Conservation (phyloP, 208 protist species). For the Acanthamoeba triangularis region DNA sequence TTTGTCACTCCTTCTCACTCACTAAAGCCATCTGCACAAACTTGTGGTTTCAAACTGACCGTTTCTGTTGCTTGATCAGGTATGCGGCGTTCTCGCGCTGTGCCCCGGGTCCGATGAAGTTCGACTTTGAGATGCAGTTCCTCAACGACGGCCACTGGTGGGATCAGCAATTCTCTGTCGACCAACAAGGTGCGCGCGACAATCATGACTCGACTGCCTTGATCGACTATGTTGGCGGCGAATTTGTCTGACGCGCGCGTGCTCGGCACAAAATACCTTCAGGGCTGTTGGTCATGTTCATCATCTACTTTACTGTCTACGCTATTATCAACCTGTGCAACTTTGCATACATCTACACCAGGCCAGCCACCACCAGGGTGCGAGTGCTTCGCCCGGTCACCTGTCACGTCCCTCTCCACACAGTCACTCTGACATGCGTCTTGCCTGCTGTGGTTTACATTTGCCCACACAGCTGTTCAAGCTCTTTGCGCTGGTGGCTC, state of each 20-base stretch:
- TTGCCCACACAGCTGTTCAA: background rate
- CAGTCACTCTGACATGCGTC: too few relatives aligned
- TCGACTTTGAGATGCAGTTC: constrained; percentile 9
- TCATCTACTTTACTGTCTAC: background rate
- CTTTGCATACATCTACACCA: background rate
- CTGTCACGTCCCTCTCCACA: too few relatives aligned
- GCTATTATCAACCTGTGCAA: constrained; percentile 14
- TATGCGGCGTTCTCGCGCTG: constrained; percentile 31
- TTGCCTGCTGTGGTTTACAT: background rate
- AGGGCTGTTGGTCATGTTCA: background rate
- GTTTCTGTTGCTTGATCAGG: background rate
- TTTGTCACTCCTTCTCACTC: background rate
- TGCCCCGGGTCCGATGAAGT: background rate
- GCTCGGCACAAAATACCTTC: background rate
- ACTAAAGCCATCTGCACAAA: background rate
- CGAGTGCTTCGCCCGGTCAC: too few relatives aligned
- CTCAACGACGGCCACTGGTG: constrained; percentile 1
- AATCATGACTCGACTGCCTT: too few relatives aligned
- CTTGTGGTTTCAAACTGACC: background rate
- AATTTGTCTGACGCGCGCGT: background rate
- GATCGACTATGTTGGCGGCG: background rate
- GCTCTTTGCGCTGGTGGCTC: background rate
- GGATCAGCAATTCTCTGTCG: background rate
- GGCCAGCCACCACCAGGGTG: background rate
- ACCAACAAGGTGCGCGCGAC: background rate